phyloP scores from a whole-genome alignment of 176 grass and related monocot species.

The Eleusine indica region DNA sequence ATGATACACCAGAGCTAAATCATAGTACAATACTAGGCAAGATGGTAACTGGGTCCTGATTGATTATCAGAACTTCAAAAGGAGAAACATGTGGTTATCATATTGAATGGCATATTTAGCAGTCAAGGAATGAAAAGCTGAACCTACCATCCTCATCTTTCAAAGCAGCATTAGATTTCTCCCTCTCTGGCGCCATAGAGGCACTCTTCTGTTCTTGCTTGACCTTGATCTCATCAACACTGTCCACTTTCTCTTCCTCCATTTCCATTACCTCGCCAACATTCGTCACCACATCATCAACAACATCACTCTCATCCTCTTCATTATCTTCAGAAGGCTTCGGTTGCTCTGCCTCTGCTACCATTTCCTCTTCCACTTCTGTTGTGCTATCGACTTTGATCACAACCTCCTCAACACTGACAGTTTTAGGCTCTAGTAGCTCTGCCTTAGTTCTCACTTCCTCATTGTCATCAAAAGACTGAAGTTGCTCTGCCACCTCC shows the following conservation, averaged over 20 bases:
- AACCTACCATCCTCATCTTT: constrained; percentile 34
- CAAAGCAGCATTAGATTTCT: constrained; percentile 23
- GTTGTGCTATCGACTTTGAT: neutral
- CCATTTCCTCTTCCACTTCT: constrained; percentile 4
- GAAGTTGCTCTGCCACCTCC: constrained; percentile 12
- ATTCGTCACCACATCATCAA: constrained; percentile 9
- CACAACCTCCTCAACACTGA: neutral
- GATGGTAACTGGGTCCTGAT: neutral
- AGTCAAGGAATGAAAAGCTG: constrained; percentile 27
- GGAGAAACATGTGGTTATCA: neutral
- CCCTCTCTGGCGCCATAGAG: constrained; percentile 12
- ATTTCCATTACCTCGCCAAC: neutral
- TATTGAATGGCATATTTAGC: neutral
- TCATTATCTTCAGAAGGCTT: constrained; percentile 31
- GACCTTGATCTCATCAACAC: neutral
- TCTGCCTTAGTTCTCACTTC: constrained; percentile 19
- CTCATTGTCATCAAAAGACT: constrained; percentile 32
- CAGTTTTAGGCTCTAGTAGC: neutral
- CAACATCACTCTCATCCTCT: neutral
- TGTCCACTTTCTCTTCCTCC: neutral
- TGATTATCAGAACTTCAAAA: neutral
- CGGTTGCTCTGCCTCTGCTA: constrained; percentile 10
- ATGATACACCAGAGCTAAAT: neutral
- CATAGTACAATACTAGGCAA: neutral
- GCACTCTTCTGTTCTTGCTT: constrained; percentile 22